A percentile compares a stretch with the other conserved stretches of the same genome.
These are phyloP conservation scores for Fusarium bulbicola DNA, from an alignment of 2,329 filamentous ascomycete genomes.

Conservation along the genomic window DNA sequence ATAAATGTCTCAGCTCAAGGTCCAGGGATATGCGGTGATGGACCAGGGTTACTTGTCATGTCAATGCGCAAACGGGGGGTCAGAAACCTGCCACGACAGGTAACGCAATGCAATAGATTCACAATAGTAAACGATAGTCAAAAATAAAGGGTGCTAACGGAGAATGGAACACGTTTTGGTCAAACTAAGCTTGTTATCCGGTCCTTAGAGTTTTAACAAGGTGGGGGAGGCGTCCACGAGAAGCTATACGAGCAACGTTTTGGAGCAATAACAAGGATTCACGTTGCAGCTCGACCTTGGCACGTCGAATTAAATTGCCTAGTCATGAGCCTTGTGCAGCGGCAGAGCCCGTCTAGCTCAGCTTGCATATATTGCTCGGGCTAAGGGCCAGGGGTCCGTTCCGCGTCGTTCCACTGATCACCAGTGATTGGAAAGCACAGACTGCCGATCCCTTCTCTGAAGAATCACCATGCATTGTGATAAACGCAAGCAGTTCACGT, in stretches of 20 bases:
- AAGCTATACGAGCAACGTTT: neutral
- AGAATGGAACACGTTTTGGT: neutral
- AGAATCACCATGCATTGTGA: neutral
- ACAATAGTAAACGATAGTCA: neutral
- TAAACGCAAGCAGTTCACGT: neutral
- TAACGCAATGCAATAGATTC: neutral
- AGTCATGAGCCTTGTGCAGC: neutral
- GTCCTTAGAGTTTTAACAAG: neutral
- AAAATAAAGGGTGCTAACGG: neutral
- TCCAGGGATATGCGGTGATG: neutral
- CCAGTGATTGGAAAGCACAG: neutral
- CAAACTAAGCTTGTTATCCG: neutral
- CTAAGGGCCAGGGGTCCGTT: neutral
- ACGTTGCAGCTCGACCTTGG: neutral
- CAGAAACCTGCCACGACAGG: neutral
- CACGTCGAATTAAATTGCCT: neutral
- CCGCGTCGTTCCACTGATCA: neutral
- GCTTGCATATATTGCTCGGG: neutral
- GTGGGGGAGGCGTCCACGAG: neutral
- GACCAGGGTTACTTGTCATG: neutral
- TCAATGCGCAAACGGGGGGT: neutral
- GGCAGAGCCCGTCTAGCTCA: neutral
- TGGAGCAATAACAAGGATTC: neutral
- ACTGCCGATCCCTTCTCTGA: neutral
- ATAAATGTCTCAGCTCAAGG: neutral